phyloP scores from a whole-genome alignment of 179 eudicot species.

The Beta corolliflora region DNA sequence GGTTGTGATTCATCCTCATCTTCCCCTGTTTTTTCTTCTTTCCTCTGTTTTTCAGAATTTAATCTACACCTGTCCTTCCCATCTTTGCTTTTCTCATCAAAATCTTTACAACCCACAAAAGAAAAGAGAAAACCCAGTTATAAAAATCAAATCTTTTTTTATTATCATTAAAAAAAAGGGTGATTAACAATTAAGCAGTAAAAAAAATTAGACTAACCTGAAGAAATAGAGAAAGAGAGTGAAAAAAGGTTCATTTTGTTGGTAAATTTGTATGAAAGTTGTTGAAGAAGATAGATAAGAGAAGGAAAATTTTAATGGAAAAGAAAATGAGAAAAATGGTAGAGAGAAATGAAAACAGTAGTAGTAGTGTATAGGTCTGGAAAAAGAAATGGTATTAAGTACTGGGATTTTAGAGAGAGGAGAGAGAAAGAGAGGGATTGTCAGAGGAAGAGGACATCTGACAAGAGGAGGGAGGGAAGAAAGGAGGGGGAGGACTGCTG shows the following conservation, averaged over 20 bases:
- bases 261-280: background rate
- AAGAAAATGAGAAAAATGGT: background rate
- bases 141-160: background rate
- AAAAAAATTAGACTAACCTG: background rate
- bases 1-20: slow-evolving; percentile 33
- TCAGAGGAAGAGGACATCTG: slow-evolving; percentile 31
- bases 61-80: slow-evolving; percentile 27
- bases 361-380: background rate
- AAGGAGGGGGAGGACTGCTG: background rate
- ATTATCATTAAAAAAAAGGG: background rate
- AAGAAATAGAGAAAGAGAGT: background rate
- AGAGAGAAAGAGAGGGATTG: background rate
- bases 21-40: slow-evolving; percentile 7
- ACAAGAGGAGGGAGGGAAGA: background rate
- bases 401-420: background rate
- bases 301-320: background rate
- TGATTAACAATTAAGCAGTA: no score
- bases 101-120: background rate
- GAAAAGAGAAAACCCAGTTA: background rate
- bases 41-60: slow-evolving; percentile 20
- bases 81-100: slow-evolving; percentile 11
- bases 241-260: background rate
- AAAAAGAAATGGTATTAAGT: no score
- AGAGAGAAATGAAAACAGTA: background rate
- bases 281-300: background rate